Percentiles rank a stretch among this genome's conserved stretches.
phyloP scores from a whole-genome alignment of 495 filamentous ascomycete species.

The Aspergillus leporis region DNA sequence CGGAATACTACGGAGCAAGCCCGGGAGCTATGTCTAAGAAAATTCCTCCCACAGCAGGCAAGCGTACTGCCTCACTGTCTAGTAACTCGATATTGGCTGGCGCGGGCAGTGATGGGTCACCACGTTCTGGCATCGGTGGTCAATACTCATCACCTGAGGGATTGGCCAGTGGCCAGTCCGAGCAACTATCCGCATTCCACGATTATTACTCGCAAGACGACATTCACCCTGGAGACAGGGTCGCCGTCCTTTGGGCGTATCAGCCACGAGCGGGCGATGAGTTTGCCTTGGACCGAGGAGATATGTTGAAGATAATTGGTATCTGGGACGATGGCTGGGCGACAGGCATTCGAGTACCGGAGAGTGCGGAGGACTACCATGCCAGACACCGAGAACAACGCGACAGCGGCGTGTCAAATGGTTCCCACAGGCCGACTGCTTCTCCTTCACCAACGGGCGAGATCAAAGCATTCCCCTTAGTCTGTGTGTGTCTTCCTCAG shows the following conservation, averaged over 20 bases:
- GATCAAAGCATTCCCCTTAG: constrained; percentile 97
- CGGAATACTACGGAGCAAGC: constrained; percentile 77
- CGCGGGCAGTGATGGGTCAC: constrained; percentile 71
- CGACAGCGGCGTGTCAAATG: constrained; percentile 91
- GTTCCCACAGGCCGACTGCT: constrained; percentile 61
- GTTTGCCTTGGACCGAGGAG: constrained; percentile 89
- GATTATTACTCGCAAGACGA: constrained; percentile 99
- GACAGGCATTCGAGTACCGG: constrained; percentile 80
- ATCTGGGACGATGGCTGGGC: constrained; percentile 99
- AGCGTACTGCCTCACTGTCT: constrained; percentile 85
- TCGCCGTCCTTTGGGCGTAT: constrained; percentile 95
- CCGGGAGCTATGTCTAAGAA: constrained; percentile 67
- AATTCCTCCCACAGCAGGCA: constrained; percentile 64
- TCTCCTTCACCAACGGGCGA: constrained; percentile 75
- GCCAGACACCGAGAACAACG: constrained; percentile 72
- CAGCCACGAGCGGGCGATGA: constrained; percentile 91
- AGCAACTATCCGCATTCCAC: constrained; percentile 93
- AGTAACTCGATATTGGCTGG: constrained; percentile 76
- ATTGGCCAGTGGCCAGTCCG: constrained; percentile 84
- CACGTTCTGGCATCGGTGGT: constrained; percentile 66
- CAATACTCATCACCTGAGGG: constrained; percentile 83
- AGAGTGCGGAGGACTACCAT: constrained; percentile 88
- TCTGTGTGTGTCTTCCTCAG: constrained; percentile 95
- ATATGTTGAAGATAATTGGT: constrained; percentile 98
- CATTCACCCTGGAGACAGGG: constrained; percentile 87